A percentile compares a stretch with the other conserved stretches of the same genome.
Conservation (phyloP, 179 eudicot species). For the Beta macrorhiza region DNA sequence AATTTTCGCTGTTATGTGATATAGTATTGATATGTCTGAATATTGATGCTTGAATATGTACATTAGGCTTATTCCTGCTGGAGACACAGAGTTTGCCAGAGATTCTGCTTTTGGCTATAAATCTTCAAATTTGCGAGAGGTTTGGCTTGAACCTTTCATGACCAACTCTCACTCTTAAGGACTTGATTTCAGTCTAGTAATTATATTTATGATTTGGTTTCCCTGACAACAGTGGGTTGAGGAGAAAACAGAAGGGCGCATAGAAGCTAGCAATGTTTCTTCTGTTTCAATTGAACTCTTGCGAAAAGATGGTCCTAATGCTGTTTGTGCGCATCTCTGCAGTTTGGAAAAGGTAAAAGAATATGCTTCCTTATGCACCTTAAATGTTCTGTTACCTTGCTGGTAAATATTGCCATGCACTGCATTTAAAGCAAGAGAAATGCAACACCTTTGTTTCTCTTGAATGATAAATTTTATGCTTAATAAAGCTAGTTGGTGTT, state of each 20-base stretch:
- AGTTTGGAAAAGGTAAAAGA: conserved; percentile 66
- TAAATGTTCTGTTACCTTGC: neutral
- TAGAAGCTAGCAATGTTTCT: conserved; percentile 65
- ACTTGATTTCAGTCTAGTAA: neutral
- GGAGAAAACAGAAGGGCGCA: conserved; percentile 87
- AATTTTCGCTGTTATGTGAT: conserved; percentile 1
- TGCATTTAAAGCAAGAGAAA: neutral
- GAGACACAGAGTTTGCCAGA: conserved; percentile 95
- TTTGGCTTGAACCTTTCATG: conserved; percentile 24
- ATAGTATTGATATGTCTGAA: conserved; percentile 18
- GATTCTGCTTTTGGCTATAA: conserved; percentile 96
- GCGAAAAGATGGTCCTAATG: conserved; percentile 87
- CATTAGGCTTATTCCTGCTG: conserved; percentile 94
- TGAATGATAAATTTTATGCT: neutral
- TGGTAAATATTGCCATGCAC: neutral
- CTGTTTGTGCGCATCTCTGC: conserved; percentile 85
- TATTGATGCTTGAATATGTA: conserved; percentile 10
- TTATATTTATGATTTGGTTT: conserved; percentile 17
- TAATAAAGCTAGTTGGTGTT: neutral
- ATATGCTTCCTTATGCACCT: neutral
- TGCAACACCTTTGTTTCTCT: neutral
- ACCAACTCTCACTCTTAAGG: conserved; percentile 8
- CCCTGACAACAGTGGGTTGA: conserved; percentile 75
- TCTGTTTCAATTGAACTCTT: conserved; percentile 81
- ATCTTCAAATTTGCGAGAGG: conserved; percentile 95